A percentile compares a stretch with the other conserved stretches of the same genome.
phyloP scores from a whole-genome alignment of 768 basidiomycete genomes.

The Kwoniella pini region DNA sequence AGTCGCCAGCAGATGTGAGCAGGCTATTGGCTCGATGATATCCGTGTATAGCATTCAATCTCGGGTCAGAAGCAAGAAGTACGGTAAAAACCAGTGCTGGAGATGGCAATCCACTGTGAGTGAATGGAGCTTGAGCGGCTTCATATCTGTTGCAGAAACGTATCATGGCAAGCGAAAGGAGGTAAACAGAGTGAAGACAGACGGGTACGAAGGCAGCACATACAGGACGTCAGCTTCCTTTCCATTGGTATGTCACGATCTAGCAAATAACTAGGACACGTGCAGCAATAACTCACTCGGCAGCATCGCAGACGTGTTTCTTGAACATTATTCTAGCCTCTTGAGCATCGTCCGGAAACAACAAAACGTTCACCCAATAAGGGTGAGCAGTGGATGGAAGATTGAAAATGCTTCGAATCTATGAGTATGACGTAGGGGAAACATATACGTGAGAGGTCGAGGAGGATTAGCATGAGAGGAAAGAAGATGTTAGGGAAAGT shows the following conservation, averaged over 20 bases:
- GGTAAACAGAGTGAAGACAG: too few relatives aligned
- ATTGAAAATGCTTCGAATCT: slow-evolving; percentile 48
- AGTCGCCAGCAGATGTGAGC: slow-evolving; percentile 20
- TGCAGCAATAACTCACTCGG: slow-evolving; percentile 41
- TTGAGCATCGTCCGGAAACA: slow-evolving; percentile 42
- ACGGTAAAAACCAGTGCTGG: slow-evolving; percentile 51
- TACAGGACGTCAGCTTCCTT: too few relatives aligned
- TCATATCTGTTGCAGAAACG: slow-evolving; percentile 39
- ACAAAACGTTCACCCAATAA: slow-evolving; percentile 49
- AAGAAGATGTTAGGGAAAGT: neutral
- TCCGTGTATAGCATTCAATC: slow-evolving; percentile 43
- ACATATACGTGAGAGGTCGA: neutral
- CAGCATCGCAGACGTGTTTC: slow-evolving; percentile 44
- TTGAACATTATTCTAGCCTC: slow-evolving; percentile 52
- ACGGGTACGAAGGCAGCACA: too few relatives aligned
- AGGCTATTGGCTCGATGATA: slow-evolving; percentile 44
- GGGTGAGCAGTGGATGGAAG: slow-evolving; percentile 47
- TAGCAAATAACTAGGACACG: neutral
- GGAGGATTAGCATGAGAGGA: neutral
- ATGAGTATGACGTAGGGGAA: neutral
- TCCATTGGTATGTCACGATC: neutral
- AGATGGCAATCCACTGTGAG: slow-evolving; percentile 27
- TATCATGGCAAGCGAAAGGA: neutral
- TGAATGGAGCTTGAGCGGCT: slow-evolving; percentile 40
- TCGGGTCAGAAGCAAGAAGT: slow-evolving; percentile 47